Base-by-base conservation (phyloP, 345 rosid genomes). In the Lumnitzera littorea region DNA sequence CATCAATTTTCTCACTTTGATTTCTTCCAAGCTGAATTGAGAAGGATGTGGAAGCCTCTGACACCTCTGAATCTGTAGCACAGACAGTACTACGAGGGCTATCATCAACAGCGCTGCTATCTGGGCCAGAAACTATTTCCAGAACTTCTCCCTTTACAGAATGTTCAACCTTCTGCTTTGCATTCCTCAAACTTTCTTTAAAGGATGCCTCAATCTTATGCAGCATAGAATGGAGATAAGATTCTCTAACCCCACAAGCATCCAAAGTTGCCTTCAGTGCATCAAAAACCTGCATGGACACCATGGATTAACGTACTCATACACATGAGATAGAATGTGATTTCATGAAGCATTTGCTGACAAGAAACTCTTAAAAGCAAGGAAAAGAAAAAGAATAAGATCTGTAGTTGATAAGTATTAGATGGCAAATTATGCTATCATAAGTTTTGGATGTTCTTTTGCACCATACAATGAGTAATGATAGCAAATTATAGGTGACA, bases 181-280 rank as follows among this genome's bases (percentile, higher is more conserved):
- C 77, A 66, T 65, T 75, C 76, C 82, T 74, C 48, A 81, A 74
- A 61, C 81, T 70, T 72, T 82, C 91, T 72, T 81, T 91, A 53
- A 91, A 88, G 59, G 91, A 73, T 27, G 70, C 71, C 72, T 86
- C 91, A 16, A 84, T 76, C 77, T 79, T 88, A 56, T 76, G 82
- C 77, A 91, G 72, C 88, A 88, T 77, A 62, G 76, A 73, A 51
- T 78, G 78, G 54, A 91, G 74, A 80, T 84, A 78, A 51, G 91
- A 82, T 74, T 91, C 98, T 43, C 96, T 77, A 59, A 81, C 71
- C 60, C 98, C 98, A 12, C 91, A 94, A 8, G 76, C 83, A 72
- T 91, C 98, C 78, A 91, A 72, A 70, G 77, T 80, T 61, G 84
- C 74, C 71, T 86, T 50, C 49, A 91, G 61, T 51, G 76, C 71